Percentiles rank a stretch among this genome's conserved stretches.
phyloP scores from a whole-genome alignment of 1,284 basidiomycete genomes.

The Hemileia vastatrix region DNA sequence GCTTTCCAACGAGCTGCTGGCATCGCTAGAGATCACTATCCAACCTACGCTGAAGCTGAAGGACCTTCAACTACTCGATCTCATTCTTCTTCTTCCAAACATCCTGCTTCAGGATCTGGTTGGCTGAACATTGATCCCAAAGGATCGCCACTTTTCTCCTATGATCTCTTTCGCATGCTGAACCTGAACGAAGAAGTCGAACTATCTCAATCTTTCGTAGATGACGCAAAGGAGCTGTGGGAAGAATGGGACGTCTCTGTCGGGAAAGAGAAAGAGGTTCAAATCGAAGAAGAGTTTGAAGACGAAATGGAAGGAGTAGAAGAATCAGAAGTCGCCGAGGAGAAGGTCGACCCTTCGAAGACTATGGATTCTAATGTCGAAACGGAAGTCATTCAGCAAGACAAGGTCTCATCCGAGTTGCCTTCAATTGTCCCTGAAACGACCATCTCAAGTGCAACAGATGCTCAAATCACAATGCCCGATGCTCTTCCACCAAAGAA shows the following conservation, averaged over 20 bases:
- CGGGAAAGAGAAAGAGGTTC: not conserved
- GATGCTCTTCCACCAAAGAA: not conserved
- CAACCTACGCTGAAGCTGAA: no score
- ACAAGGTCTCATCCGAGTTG: no score
- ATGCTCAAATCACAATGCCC: not conserved
- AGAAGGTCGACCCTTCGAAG: not conserved
- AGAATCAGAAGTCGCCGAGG: not conserved
- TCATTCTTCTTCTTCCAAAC: not conserved
- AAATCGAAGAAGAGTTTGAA: not conserved
- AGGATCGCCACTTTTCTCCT: conserved; percentile 27
- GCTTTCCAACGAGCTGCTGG: not conserved
- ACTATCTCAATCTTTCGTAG: conserved; percentile 25
- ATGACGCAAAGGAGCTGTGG: conserved; percentile 27
- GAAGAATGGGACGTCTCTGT: conserved; percentile 24
- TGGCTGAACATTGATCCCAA: conserved; percentile 23
- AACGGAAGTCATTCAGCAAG: not conserved
- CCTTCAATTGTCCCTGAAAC: not conserved
- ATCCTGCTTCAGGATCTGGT: not conserved
- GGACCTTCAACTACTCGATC: not conserved
- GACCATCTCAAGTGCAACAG: not conserved
- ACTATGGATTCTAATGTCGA: not conserved
- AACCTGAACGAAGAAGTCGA: conserved; percentile 24
- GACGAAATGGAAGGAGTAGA: conserved; percentile 17
- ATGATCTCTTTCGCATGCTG: conserved; percentile 17
- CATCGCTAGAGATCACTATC: not conserved